These are phyloP conservation scores for Hanseniaspora taiwanica DNA, from an alignment of 805 yeast species.

Conservation along the genomic window DNA sequence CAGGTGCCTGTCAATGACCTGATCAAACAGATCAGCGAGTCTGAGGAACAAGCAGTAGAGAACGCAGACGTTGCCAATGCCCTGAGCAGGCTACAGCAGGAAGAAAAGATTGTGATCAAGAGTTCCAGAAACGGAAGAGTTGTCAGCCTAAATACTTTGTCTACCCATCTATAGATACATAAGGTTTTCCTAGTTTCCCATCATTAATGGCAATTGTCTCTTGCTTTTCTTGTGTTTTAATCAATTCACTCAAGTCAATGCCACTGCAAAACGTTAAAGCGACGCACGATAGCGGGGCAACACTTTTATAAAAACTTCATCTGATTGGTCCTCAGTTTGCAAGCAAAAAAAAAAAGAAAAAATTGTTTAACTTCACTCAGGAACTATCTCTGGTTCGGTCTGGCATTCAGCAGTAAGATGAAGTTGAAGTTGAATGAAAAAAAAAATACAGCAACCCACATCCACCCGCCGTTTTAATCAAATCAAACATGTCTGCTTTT, in stretches of 20 bases:
- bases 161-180: neutral
- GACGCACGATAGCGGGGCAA: neutral
- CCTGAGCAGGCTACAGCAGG: slow-evolving; percentile 53
- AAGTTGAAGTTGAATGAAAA: no score
- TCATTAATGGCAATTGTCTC: no score
- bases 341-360: no score
- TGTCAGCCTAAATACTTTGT: slow-evolving; percentile 26
- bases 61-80: slow-evolving; percentile 58
- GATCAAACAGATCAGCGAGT: slow-evolving; percentile 48
- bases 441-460: neutral
- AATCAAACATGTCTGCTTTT: slow-evolving; percentile 7
- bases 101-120: slow-evolving; percentile 50
- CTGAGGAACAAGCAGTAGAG: slow-evolving; percentile 48
- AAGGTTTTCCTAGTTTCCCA: neutral
- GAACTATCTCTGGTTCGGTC: no score
- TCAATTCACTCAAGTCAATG: neutral
- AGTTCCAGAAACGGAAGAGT: slow-evolving; percentile 66
- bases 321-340: no score
- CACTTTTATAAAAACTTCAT: no score
- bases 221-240: no score
- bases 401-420: no score
- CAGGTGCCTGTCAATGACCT: slow-evolving; percentile 39
- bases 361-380: no score
- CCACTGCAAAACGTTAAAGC: neutral
- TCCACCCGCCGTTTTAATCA: neutral